phyloP scores from a whole-genome alignment of 106 monocot genomes.

The Acorus gramineus region DNA sequence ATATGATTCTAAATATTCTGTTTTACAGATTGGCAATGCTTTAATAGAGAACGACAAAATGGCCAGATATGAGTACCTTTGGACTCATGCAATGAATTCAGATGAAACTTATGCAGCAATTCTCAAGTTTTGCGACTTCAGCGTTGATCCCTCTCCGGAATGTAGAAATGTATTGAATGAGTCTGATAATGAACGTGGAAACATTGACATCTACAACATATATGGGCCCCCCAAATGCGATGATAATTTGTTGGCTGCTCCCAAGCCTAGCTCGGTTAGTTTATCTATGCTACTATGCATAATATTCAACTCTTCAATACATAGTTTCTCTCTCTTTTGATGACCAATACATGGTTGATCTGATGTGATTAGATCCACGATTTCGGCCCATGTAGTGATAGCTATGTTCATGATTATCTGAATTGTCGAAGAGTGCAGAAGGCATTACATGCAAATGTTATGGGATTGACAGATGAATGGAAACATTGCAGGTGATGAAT shows the following conservation, averaged over 20 bases:
- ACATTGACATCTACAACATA: slow-evolving; percentile 6
- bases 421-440: slow-evolving; percentile 4
- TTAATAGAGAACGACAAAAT: too few species aligned
- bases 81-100: too few species aligned
- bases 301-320: too few species aligned
- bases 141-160: neutral
- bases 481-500: slow-evolving; percentile 10
- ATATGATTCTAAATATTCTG: too few species aligned
- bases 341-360: too few species aligned
- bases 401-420: neutral
- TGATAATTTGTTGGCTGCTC: neutral
- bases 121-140: slow-evolving; percentile 10
- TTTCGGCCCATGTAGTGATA: slow-evolving; percentile 3
- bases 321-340: too few species aligned
- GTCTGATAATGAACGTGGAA: neutral
- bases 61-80: too few species aligned
- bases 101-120: slow-evolving; percentile 1
- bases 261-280: neutral
- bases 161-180: slow-evolving; percentile 8
- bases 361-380: too few species aligned
- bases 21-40: too few species aligned
- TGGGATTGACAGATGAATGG: neutral
- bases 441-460: slow-evolving; percentile 1
- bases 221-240: slow-evolving; percentile 4
- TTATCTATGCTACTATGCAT: too few species aligned